Evolutionary conservation across 257 asterid genomes (phyloP).

Genomic region (Solanum microdontum): DNA sequence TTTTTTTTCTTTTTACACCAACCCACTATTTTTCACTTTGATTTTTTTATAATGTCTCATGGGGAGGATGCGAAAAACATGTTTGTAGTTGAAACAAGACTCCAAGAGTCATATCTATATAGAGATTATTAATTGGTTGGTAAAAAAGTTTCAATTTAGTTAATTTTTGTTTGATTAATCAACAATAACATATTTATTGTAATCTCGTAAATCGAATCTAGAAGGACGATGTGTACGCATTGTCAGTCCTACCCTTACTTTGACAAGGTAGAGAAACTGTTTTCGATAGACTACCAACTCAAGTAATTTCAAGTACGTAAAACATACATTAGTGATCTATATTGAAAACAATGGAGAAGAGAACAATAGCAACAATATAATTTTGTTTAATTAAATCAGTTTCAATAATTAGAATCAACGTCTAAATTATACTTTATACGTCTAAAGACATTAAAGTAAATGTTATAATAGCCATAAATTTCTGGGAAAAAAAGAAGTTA

Average conservation of each 20-base stretch:
- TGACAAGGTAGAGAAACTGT: not conserved
- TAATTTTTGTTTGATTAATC: not conserved
- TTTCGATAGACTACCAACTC: not conserved
- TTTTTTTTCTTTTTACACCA: not conserved
- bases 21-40: not conserved
- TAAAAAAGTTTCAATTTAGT: not conserved
- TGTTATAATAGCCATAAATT: not conserved
- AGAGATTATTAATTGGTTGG: not conserved
- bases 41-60: not conserved
- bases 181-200: not conserved
- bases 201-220: not conserved
- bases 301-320: not conserved
- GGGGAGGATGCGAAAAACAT: not conserved
- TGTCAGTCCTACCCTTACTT: not conserved
- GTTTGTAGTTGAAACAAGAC: not conserved
- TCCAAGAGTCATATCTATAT: not conserved
- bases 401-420: not conserved
- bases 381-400: not conserved
- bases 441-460: not conserved
- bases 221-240: not conserved
- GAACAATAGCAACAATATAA: not conserved
- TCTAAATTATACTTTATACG: not conserved
- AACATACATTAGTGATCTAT: not conserved
- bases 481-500: not conserved
- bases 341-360: not conserved